Base-by-base conservation (phyloP, 139 green algal genomes). In the Monoraphidium neglectum region DNA sequence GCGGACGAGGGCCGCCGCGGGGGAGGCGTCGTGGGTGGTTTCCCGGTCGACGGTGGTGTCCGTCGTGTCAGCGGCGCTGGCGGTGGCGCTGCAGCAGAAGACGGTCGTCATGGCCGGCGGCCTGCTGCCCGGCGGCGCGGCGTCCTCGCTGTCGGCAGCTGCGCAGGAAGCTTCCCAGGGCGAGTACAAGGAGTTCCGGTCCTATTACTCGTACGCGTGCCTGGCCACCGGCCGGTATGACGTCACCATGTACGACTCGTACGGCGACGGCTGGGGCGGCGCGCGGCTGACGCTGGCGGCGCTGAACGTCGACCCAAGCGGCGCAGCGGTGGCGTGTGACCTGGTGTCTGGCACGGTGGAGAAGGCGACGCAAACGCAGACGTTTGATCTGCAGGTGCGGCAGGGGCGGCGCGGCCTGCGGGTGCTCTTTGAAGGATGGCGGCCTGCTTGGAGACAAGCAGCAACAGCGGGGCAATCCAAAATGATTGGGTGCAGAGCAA, bases 191-290 rank as follows among this genome's bases (percentile, higher is more conserved):
- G 68, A 77, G n/a, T 77, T 43, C 40, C 71, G 81, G 51, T 65
- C 71, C 46, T 86, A 83, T 49, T 70, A 68, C 24, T 62, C 32
- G 12, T 86, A 86, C 69, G 66, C 57, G 26, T 86, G 81, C 60
- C 30, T 82, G 32, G 30, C 71, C 2, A 10, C 66, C 3, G 81
- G 76, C 40, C 4, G 38, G 26, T 81, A 76, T 66, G 69, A 66
- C n/a, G 46, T 82, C 21, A 68, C 61, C 67, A 18, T 82, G 71
- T 83, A 80, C 75, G 81, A 86, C 81, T 67, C 54, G 54, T 80
- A 72, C 53, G 81, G 81, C 24, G 81, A 86, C 59, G 81, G 81
- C 37, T 83, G 77, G 77, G 64, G 38, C 24, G 62, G 70, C 21
- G 70, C 38, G 3, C 37, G n/a, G 4, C 70, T 83, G 33, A 57